Base-by-base conservation (phyloP, 306 rosid genomes). In the Mimosa bimucronata region DNA sequence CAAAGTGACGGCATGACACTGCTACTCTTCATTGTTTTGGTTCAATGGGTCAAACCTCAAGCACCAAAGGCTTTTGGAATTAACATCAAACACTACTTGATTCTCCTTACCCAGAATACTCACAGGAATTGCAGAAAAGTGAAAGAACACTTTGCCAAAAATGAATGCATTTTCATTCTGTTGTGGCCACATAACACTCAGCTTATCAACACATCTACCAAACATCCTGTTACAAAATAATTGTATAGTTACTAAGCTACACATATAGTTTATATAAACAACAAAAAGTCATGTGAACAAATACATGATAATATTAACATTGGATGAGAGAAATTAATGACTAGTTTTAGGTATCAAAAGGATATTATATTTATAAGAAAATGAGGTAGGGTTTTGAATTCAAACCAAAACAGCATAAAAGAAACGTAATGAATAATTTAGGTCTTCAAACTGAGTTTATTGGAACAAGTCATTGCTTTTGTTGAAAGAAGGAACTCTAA, bases 51-150 rank as follows among this genome's bases (percentile, higher is more conserved):
- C 62, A 55, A 55, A 55, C 62, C 62, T 55, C 28, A 55, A n/a
- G 62, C 62, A 21, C 62, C 62, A 55, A 55, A 55, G 62, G 62
- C 14, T 55, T 55, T 55, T 55, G 62, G 28, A 55, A 9, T 55
- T 55, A 2, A 55, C 28, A 3, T 1, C 23, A 3, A 7, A n/a
- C 62, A n/a, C 0, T 1, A 55, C 28, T 21, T 55, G 26, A 26
- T 55, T 9, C 62, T 55, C 62, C 14, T 21, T 55, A 13, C 62
- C 29, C 6, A 55, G 1, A 21, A 55, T 9, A 21, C 13, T 55
- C 28, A 9, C 14, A 21, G 62, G 62, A 55, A 55, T n/a, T 55
- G 62, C 28, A 9, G 62, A 55, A 55, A 55, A 55, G 5, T 55
- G 62, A 55, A 55, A 55, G 28, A 55, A 12, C 14, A 55, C 62